Percentiles rank a stretch among this genome's conserved stretches.
These are phyloP conservation scores for Astraeus odoratus DNA, from an alignment of 768 basidiomycete genomes.

Conservation along the genomic window DNA sequence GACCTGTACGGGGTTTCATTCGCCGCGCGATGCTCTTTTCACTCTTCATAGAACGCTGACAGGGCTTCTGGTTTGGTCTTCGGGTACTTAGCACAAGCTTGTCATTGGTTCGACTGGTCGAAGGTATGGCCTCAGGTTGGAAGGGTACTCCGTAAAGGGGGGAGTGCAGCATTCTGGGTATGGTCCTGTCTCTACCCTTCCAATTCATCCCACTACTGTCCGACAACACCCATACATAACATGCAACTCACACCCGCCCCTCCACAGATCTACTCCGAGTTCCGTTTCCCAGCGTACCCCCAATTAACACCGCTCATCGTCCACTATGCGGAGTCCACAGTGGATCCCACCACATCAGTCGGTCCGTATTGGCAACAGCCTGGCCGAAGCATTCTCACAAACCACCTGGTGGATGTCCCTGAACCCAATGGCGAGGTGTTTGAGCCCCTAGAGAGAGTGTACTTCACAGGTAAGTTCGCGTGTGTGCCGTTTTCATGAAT, in stretches of 20 bases:
- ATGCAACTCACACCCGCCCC: not conserved
- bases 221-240: not conserved
- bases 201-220: not conserved
- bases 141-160: constrained; percentile 52
- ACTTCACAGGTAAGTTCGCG: constrained; percentile 49
- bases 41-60: not conserved
- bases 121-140: constrained; percentile 64
- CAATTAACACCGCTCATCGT: constrained; percentile 53
- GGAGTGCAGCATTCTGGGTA: constrained; percentile 73
- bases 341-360: constrained; percentile 41
- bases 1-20: no score
- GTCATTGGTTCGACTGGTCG: constrained; percentile 77
- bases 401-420: constrained; percentile 62
- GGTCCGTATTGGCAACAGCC: constrained; percentile 76
- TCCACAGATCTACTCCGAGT: constrained; percentile 58
- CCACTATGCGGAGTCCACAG: constrained; percentile 47
- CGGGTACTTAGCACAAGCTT: constrained; percentile 54
- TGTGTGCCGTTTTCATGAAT: no score
- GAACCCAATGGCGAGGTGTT: constrained; percentile 35
- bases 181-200: constrained; percentile 9
- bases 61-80: not conserved
- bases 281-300: constrained; percentile 55
- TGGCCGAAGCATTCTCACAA: constrained; percentile 65
- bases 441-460: constrained; percentile 43
- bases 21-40: not conserved